Evolutionary conservation across 352 stramenopile species (phyloP).

Genomic region (Blastocystis sp.): DNA sequence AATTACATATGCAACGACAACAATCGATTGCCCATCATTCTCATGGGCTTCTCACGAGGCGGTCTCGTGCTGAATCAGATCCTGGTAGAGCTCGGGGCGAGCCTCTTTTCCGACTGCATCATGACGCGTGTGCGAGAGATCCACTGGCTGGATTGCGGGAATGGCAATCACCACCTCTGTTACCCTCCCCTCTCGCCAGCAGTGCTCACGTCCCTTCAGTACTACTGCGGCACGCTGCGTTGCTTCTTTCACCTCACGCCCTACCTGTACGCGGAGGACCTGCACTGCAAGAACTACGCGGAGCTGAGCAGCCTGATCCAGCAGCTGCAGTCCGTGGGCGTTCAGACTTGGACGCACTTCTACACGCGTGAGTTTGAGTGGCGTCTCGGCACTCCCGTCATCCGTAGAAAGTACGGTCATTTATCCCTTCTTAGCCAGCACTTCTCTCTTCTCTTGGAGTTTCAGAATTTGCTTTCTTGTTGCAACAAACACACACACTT

Average conservation of each 20-base stretch:
- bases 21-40: slow-evolving; percentile 14
- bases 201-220: slow-evolving; percentile 7
- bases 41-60: slow-evolving; percentile 48
- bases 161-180: slow-evolving; percentile 16
- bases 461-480: slow-evolving; percentile 42
- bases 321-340: slow-evolving; percentile 32
- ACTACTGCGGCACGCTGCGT: background rate
- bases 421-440: slow-evolving; percentile 10
- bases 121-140: slow-evolving; percentile 26
- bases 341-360: slow-evolving; percentile 6
- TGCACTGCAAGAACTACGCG: background rate
- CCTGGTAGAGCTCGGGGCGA: slow-evolving; percentile 24
- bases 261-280: slow-evolving; percentile 45
- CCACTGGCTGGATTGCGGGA: slow-evolving; percentile 62
- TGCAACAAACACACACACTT: slow-evolving; percentile 22
- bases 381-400: background rate
- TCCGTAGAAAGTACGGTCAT: slow-evolving; percentile 49
- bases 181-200: slow-evolving; percentile 6
- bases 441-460: slow-evolving; percentile 64
- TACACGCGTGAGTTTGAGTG: slow-evolving; percentile 52
- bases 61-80: slow-evolving; percentile 57
- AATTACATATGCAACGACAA: slow-evolving; percentile 33
- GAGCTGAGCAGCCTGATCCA: slow-evolving; percentile 10
- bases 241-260: slow-evolving; percentile 43
- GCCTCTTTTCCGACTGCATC: slow-evolving; percentile 40